Conservation (phyloP, 768 basidiomycete genomes). For the Tricholoma bakamatsutake region DNA sequence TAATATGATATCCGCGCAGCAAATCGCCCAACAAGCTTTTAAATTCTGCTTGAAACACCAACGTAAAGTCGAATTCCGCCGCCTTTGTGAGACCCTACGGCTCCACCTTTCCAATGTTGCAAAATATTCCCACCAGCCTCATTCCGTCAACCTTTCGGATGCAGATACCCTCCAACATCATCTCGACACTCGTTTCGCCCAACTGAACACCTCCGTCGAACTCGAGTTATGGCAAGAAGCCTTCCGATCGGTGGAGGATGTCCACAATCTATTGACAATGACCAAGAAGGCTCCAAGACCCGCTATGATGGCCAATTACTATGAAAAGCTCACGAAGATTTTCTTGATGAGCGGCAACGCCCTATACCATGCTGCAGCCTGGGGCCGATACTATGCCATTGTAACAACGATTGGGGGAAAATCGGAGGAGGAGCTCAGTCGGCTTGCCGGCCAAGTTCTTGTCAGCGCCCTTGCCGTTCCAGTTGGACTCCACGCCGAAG, state of each 20-base stretch:
- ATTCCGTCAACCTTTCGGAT: slow-evolving; percentile 93
- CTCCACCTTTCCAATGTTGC: slow-evolving; percentile 92
- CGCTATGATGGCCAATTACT: slow-evolving; percentile 98
- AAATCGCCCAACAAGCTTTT: slow-evolving; percentile 96
- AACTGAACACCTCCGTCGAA: slow-evolving; percentile 94
- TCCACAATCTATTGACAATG: slow-evolving; percentile 91
- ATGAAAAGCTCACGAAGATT: slow-evolving; percentile 95
- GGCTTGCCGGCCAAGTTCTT: slow-evolving; percentile 86
- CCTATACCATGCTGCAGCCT: slow-evolving; percentile 94
- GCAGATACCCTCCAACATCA: slow-evolving; percentile 92
- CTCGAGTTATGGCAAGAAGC: slow-evolving; percentile 99
- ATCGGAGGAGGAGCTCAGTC: slow-evolving; percentile 69
- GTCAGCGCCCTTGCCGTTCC: slow-evolving; percentile 92
- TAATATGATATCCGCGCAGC: slow-evolving; percentile 35
- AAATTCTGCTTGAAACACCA: slow-evolving; percentile 91
- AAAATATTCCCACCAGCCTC: slow-evolving; percentile 91
- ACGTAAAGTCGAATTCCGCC: slow-evolving; percentile 95
- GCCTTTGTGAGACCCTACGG: slow-evolving; percentile 92
- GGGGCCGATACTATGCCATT: slow-evolving; percentile 79
- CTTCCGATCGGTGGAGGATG: slow-evolving; percentile 96
- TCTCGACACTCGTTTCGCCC: slow-evolving; percentile 94
- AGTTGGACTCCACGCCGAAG: slow-evolving; percentile 53
- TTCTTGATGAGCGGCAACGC: slow-evolving; percentile 95
- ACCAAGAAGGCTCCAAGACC: slow-evolving; percentile 91
- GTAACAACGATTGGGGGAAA: slow-evolving; percentile 69